phyloP scores from a whole-genome alignment of 2,329 filamentous ascomycete genomes.

The Purpureocillium takamizusanense region DNA sequence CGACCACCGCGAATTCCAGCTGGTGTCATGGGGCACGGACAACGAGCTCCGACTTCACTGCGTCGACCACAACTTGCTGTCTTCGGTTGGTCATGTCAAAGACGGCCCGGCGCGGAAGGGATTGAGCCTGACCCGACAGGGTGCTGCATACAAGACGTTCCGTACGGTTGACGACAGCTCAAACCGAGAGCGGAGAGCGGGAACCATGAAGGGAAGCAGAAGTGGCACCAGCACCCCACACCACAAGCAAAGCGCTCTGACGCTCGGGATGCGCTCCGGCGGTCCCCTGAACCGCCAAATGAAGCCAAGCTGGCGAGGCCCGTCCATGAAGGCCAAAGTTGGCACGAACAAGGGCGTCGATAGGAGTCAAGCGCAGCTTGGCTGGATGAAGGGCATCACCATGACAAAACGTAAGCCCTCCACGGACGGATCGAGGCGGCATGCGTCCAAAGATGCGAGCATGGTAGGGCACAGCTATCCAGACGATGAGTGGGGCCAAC shows the following conservation, averaged over 20 bases:
- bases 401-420: slow-evolving; percentile 47
- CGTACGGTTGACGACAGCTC: slow-evolving; percentile 57
- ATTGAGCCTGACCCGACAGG: slow-evolving; percentile 69
- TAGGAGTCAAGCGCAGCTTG: slow-evolving; percentile 48
- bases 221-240: slow-evolving; percentile 33
- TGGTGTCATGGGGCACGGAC: slow-evolving; percentile 89
- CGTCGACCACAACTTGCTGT: slow-evolving; percentile 54
- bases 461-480: slow-evolving; percentile 42
- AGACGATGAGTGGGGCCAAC: slow-evolving; percentile 50
- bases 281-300: slow-evolving; percentile 17
- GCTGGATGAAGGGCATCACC: slow-evolving; percentile 62
- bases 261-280: slow-evolving; percentile 31
- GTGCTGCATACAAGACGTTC: slow-evolving; percentile 79
- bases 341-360: slow-evolving; percentile 30
- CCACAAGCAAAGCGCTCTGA: slow-evolving; percentile 33
- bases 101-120: slow-evolving; percentile 56
- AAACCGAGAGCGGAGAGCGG: slow-evolving; percentile 46
- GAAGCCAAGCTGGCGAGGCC: slow-evolving; percentile 40
- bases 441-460: slow-evolving; percentile 42
- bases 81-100: slow-evolving; percentile 63
- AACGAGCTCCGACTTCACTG: slow-evolving; percentile 72
- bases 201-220: slow-evolving; percentile 54
- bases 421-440: slow-evolving; percentile 28
- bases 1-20: slow-evolving; percentile 82
- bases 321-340: slow-evolving; percentile 50